phyloP scores from a whole-genome alignment of 179 eudicot species.

The Amaranthus tricolor region DNA sequence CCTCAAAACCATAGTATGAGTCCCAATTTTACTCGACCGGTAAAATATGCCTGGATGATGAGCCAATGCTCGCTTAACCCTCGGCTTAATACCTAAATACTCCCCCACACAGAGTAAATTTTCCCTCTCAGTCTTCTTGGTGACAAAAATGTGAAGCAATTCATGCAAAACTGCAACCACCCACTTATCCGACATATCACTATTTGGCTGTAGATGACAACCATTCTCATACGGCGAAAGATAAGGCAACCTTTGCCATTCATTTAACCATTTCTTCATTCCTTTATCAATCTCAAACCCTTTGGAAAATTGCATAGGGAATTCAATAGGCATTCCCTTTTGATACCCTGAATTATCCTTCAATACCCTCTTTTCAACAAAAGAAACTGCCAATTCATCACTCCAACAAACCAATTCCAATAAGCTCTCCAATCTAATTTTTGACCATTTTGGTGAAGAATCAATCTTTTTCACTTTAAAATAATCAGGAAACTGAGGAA shows the following conservation, averaged over 20 bases:
- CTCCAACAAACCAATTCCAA: constrained; percentile 84
- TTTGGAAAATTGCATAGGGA: constrained; percentile 50
- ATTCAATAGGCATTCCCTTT: constrained; percentile 52
- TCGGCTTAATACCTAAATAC: constrained; percentile 64
- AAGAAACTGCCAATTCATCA: constrained; percentile 59
- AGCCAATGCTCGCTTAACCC: constrained; percentile 72
- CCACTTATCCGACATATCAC: constrained; percentile 75
- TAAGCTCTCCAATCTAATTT: constrained; percentile 19
- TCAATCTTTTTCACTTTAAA: constrained; percentile 44
- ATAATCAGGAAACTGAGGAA: constrained; percentile 73
- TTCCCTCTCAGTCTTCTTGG: constrained; percentile 77
- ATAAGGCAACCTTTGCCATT: constrained; percentile 83
- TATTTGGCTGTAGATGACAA: constrained; percentile 39
- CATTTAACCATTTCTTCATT: constrained; percentile 73
- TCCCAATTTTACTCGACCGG: constrained; percentile 64
- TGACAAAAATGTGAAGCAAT: constrained; percentile 56
- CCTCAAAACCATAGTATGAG: constrained; percentile 77
- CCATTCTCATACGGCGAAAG: constrained; percentile 77
- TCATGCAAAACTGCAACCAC: constrained; percentile 72
- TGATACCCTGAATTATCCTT: constrained; percentile 23
- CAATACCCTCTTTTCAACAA: constrained; percentile 49
- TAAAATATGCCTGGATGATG: constrained; percentile 93
- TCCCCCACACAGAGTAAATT: constrained; percentile 59
- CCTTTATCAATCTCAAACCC: constrained; percentile 83
- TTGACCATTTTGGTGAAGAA: background rate